phyloP scores from a whole-genome alignment of 148 eudicot genomes.

The Polygonum aviculare region DNA sequence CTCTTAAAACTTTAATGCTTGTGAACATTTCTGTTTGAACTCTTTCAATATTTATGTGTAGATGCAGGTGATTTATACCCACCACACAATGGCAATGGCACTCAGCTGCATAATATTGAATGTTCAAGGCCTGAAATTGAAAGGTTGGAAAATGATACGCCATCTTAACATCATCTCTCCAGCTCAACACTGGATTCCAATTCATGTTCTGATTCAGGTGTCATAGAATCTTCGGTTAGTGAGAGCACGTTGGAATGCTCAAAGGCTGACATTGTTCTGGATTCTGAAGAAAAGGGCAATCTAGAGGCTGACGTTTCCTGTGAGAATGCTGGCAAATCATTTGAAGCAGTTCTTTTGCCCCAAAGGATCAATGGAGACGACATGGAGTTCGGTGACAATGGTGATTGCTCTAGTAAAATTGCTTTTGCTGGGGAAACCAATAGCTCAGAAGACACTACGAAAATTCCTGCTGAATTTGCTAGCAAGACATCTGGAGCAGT shows the following conservation, averaged over 20 bases:
- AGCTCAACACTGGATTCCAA: constrained; percentile 11
- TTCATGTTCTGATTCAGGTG: constrained; percentile 10
- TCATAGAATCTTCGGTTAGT: constrained; percentile 19
- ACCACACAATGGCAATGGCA: neutral
- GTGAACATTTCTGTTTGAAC: neutral
- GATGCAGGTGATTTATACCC: constrained; percentile 10
- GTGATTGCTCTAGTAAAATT: constrained; percentile 15
- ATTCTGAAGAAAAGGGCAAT: constrained; percentile 15
- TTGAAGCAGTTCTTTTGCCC: constrained; percentile 14
- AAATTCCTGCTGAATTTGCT: constrained; percentile 13
- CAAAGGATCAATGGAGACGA: constrained; percentile 11
- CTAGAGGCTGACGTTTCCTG: neutral
- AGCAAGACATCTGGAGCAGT: constrained; percentile 17
- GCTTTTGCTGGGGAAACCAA: constrained; percentile 12
- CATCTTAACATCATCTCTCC: constrained; percentile 13
- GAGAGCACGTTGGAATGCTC: constrained; percentile 11
- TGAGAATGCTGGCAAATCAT: constrained; percentile 17
- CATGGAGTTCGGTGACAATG: neutral
- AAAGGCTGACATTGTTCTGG: constrained; percentile 6
- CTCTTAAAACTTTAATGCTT: neutral
- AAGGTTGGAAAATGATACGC: neutral
- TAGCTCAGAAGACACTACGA: constrained; percentile 15
- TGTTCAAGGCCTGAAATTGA: neutral
- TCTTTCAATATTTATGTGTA: neutral
- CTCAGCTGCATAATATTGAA: neutral